Conservation (phyloP, 2,329 filamentous ascomycete species). For the Phialocephala sp. region DNA sequence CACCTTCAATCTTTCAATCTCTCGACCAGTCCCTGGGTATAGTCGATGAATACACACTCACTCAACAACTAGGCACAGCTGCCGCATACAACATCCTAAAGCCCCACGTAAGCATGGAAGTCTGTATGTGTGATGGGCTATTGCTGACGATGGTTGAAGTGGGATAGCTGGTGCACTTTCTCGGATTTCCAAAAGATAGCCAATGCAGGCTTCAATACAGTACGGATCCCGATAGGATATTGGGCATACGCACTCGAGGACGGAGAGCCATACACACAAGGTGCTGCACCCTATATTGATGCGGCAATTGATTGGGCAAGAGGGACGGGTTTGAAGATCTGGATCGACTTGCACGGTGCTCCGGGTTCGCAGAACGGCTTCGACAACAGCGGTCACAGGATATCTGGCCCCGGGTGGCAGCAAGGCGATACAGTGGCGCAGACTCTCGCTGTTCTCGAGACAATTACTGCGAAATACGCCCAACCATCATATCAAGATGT, state of each 20-base stretch:
- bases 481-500: constrained; percentile 59
- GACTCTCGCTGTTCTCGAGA: constrained; percentile 61
- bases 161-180: constrained; percentile 42
- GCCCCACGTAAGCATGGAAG: constrained; percentile 47
- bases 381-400: constrained; percentile 63
- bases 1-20: constrained; percentile 59
- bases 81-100: constrained; percentile 56
- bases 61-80: constrained; percentile 52
- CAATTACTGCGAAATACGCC: constrained; percentile 63
- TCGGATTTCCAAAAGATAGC: constrained; percentile 62
- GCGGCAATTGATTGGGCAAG: constrained; percentile 62
- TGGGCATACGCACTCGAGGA: constrained; percentile 61
- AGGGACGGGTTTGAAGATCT: constrained; percentile 57
- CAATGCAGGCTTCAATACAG: constrained; percentile 61
- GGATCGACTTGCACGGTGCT: constrained; percentile 64
- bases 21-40: constrained; percentile 41
- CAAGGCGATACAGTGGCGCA: constrained; percentile 53
- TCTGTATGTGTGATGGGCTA: constrained; percentile 39
- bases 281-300: constrained; percentile 59
- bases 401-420: constrained; percentile 50
- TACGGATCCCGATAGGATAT: constrained; percentile 63
- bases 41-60: constrained; percentile 44
- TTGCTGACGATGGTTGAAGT: constrained; percentile 26
- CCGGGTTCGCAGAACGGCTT: constrained; percentile 65
- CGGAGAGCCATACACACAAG: constrained; percentile 56